phyloP scores from a whole-genome alignment of 192 early-diverging fungal species.

The Rhizophagus sp. region DNA sequence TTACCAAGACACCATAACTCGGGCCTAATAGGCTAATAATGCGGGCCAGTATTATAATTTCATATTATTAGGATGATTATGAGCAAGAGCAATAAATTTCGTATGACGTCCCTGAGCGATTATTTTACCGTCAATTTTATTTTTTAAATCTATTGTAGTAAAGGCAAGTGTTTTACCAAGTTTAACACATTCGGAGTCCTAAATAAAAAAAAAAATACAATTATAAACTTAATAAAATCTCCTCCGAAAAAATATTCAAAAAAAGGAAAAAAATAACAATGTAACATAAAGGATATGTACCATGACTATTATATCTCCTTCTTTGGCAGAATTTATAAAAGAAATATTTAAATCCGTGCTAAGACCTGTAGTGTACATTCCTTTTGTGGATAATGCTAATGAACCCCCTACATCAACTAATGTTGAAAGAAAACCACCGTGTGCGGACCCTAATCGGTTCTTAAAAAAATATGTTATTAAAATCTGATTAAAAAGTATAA shows the following conservation, averaged over 20 bases:
- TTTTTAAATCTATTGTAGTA: slow-evolving; percentile 45
- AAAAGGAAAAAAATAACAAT: too few species aligned
- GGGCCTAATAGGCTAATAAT: too few species aligned
- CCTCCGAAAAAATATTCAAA: too few species aligned
- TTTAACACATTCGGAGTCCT: slow-evolving; percentile 53
- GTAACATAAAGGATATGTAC: slow-evolving; percentile 28
- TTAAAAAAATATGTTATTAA: slow-evolving; percentile 7
- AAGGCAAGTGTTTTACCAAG: slow-evolving; percentile 57
- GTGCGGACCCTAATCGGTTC: slow-evolving; percentile 49
- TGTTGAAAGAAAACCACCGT: slow-evolving; percentile 55
- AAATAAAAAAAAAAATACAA: background rate
- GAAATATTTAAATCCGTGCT: slow-evolving; percentile 60
- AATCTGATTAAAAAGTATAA: background rate
- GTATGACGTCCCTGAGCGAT: slow-evolving; percentile 57
- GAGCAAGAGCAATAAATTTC: slow-evolving; percentile 51
- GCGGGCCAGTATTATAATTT: background rate
- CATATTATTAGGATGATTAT: slow-evolving; percentile 23
- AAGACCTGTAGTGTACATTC: slow-evolving; percentile 53
- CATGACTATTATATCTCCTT: slow-evolving; percentile 46
- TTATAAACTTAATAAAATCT: background rate
- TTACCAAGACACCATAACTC: too few species aligned
- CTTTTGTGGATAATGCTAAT: slow-evolving; percentile 52
- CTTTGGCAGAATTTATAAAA: slow-evolving; percentile 50
- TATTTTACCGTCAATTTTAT: slow-evolving; percentile 39
- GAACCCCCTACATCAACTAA: slow-evolving; percentile 58